phyloP scores from a whole-genome alignment of 2,329 filamentous ascomycete genomes.

The Hyphodiscus sp. region DNA sequence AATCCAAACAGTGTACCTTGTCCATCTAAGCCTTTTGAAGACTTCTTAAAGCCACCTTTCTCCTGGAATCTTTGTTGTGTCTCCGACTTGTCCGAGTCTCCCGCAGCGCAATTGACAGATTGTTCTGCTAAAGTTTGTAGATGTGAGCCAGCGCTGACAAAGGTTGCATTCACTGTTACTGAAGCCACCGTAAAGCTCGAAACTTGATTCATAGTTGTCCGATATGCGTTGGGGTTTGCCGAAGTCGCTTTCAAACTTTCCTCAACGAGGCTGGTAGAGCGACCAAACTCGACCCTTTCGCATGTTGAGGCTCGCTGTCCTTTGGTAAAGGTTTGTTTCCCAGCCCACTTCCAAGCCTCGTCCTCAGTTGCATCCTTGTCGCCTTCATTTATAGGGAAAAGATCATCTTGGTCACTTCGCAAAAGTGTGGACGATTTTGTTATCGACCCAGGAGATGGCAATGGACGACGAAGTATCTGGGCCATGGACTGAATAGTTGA shows the following conservation, averaged over 20 bases:
- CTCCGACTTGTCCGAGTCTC: slow-evolving; percentile 5
- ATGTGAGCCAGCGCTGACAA: slow-evolving; percentile 27
- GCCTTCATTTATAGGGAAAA: slow-evolving; percentile 60
- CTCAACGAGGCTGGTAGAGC: slow-evolving; percentile 12
- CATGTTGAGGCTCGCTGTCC: slow-evolving; percentile 21
- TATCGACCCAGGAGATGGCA: slow-evolving; percentile 43
- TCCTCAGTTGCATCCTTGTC: slow-evolving; percentile 32
- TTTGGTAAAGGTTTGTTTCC: slow-evolving; percentile 17
- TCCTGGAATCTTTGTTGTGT: background rate
- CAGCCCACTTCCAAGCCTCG: slow-evolving; percentile 31
- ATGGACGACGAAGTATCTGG: slow-evolving; percentile 61
- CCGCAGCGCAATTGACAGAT: slow-evolving; percentile 19
- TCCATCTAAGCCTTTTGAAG: slow-evolving; percentile 11
- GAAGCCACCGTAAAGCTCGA: slow-evolving; percentile 56
- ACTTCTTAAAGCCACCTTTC: slow-evolving; percentile 6
- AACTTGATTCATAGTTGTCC: slow-evolving; percentile 56
- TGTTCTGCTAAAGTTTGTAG: slow-evolving; percentile 27
- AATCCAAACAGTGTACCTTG: slow-evolving; percentile 25
- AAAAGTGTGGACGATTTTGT: slow-evolving; percentile 41
- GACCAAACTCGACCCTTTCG: slow-evolving; percentile 22
- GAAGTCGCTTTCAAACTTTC: slow-evolving; percentile 26
- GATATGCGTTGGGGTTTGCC: slow-evolving; percentile 29
- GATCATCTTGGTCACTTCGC: slow-evolving; percentile 57
- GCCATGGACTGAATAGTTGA: slow-evolving; percentile 59
- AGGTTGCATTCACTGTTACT: slow-evolving; percentile 13